These are phyloP conservation scores for Zymoseptoria passerinii DNA, from an alignment of 2,329 filamentous ascomycete genomes.

Conservation along the genomic window DNA sequence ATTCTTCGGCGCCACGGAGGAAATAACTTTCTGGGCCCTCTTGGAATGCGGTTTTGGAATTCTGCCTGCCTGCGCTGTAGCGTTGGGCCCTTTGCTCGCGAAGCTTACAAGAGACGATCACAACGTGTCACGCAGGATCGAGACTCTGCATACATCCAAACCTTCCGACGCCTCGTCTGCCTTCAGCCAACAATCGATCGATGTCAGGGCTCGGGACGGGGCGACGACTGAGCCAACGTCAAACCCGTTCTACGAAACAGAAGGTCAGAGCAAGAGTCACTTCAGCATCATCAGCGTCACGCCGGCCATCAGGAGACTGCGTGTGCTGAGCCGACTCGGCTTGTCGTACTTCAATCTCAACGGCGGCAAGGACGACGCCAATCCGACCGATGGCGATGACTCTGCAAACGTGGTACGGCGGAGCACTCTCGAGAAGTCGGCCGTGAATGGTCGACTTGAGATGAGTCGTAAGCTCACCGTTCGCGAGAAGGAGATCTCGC, in stretches of 20 bases:
- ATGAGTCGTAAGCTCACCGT: slow-evolving; percentile 4
- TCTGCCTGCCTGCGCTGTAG: slow-evolving; percentile 27
- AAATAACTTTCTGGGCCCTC: slow-evolving; percentile 26
- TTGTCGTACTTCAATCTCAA: not conserved
- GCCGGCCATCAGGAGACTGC: slow-evolving; percentile 3
- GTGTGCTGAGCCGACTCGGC: slow-evolving; percentile 6
- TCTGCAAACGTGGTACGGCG: not conserved
- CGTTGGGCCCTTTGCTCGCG: slow-evolving; percentile 27
- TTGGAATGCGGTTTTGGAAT: slow-evolving; percentile 31
- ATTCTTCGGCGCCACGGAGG: slow-evolving; percentile 20
- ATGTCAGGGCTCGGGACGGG: not conserved
- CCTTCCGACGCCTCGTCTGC: slow-evolving; percentile 2
- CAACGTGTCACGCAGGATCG: not conserved
- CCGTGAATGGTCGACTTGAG: not conserved
- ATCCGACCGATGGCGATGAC: not conserved
- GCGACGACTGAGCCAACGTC: not conserved
- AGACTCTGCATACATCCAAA: slow-evolving; percentile 1
- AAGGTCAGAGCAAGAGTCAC: slow-evolving; percentile 6
- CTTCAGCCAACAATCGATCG: slow-evolving; percentile 2
- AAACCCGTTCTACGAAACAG: slow-evolving; percentile 1
- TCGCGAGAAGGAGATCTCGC: slow-evolving; percentile 7
- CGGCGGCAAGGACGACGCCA: not conserved
- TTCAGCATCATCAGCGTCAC: slow-evolving; percentile 11
- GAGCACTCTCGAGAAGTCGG: not conserved
- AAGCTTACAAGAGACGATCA: slow-evolving; percentile 10